Conservation (phyloP, 192 early-diverging fungal genomes). For the Entomortierella chlamydospora region DNA sequence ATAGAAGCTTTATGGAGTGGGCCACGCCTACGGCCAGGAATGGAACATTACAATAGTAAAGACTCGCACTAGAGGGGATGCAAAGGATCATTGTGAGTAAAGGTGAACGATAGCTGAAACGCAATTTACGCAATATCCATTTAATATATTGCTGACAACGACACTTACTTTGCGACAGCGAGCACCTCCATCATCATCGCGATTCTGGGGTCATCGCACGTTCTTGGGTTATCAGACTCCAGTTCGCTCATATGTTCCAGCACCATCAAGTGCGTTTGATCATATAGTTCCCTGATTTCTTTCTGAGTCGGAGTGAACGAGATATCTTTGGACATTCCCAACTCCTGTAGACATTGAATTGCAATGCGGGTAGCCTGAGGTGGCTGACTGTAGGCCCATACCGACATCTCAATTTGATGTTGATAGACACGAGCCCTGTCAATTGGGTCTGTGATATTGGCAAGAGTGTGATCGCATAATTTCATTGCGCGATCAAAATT, state of each 20-base stretch:
- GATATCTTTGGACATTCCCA: constrained; percentile 31
- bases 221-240: constrained; percentile 13
- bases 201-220: constrained; percentile 23
- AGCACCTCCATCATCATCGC: constrained; percentile 41
- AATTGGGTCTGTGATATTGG: constrained; percentile 29
- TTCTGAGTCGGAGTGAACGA: constrained; percentile 26
- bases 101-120: not conserved
- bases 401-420: constrained; percentile 46
- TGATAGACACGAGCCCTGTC: constrained; percentile 29
- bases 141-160: too few species aligned
- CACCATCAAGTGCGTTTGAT: constrained; percentile 25
- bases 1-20: constrained; percentile 27
- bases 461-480: constrained; percentile 19
- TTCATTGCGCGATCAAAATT: constrained; percentile 29
- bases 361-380: constrained; percentile 25
- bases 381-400: constrained; percentile 36
- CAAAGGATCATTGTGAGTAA: not conserved
- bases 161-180: constrained; percentile 26
- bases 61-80: constrained; percentile 19
- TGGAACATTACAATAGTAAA: constrained; percentile 46
- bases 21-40: constrained; percentile 37
- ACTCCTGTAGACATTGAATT: constrained; percentile 42
- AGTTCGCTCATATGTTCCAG: constrained; percentile 23
- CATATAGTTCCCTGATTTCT: constrained; percentile 31
- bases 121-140: not conserved